These are phyloP conservation scores for Carex parvula DNA, from an alignment of 176 grass and related monocot genomes.

Conservation along the genomic window DNA sequence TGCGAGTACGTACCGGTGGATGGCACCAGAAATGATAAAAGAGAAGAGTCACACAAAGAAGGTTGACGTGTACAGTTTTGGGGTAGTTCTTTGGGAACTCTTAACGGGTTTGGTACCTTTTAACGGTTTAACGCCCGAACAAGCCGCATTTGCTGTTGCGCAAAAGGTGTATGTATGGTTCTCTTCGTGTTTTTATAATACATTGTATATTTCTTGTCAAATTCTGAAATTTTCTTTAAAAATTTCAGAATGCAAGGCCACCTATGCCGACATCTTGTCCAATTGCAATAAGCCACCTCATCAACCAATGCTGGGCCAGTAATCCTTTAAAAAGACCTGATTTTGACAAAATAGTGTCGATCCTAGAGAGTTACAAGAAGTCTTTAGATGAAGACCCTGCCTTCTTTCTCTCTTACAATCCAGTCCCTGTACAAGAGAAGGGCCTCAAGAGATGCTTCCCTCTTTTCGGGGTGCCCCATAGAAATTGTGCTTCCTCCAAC, in stretches of 20 bases:
- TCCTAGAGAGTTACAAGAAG: constrained; percentile 72
- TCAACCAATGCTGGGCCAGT: constrained; percentile 80
- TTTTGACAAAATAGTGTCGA: constrained; percentile 65
- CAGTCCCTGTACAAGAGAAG: constrained; percentile 40
- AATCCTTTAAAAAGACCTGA: constrained; percentile 72
- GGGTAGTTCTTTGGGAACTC: constrained; percentile 91
- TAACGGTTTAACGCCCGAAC: constrained; percentile 85
- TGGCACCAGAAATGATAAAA: constrained; percentile 98
- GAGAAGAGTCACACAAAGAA: constrained; percentile 93
- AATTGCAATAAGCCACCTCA: constrained; percentile 79
- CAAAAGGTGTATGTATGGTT: constrained; percentile 67
- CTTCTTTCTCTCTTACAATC: constrained; percentile 72
- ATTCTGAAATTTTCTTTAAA: not conserved
- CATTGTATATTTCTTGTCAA: not conserved
- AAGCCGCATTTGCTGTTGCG: constrained; percentile 89
- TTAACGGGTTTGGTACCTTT: constrained; percentile 83
- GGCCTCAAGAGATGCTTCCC: constrained; percentile 66
- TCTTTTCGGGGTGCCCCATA: constrained; percentile 36
- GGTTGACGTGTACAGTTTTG: constrained; percentile 97
- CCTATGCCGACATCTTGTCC: constrained; percentile 77
- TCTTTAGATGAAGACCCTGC: constrained; percentile 51
- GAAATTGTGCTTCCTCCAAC: constrained; percentile 45
- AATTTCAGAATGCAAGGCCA: constrained; percentile 77
- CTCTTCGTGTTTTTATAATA: not conserved
- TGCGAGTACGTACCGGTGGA: constrained; percentile 93